Conservation (phyloP, 2,329 filamentous ascomycete species). For the Cladophialophora bantiana region DNA sequence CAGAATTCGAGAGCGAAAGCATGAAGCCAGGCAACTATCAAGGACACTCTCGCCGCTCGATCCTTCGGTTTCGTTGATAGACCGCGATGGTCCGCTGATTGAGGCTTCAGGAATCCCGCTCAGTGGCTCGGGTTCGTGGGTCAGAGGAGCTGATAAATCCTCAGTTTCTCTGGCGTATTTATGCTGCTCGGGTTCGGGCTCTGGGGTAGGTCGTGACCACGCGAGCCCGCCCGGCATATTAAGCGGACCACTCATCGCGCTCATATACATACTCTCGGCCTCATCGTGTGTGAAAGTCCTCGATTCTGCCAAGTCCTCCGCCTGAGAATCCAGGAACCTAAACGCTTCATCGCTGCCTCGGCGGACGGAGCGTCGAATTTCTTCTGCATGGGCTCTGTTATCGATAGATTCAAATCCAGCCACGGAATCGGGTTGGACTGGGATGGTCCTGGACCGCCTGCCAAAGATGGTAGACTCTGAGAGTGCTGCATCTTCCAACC, state of each 20-base stretch:
- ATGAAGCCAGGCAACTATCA: constrained; percentile 29
- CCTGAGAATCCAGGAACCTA: background rate
- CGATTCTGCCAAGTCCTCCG: constrained; percentile 53
- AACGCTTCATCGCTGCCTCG: background rate
- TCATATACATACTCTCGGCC: constrained; percentile 61
- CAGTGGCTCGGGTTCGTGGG: background rate
- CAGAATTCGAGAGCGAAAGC: constrained; percentile 32
- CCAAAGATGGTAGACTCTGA: constrained; percentile 28
- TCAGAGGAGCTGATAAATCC: constrained; percentile 1
- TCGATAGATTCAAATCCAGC: constrained; percentile 22
- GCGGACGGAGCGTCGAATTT: background rate
- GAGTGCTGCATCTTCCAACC: constrained; percentile 25
- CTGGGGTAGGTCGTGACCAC: constrained; percentile 19
- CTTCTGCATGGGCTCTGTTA: constrained; percentile 25
- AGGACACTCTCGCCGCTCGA: constrained; percentile 32
- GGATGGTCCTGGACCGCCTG: constrained; percentile 10
- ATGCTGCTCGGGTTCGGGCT: constrained; percentile 4
- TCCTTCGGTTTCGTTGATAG: constrained; percentile 16
- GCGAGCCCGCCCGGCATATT: constrained; percentile 36
- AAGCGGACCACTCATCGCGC: constrained; percentile 58
- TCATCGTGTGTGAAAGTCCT: constrained; percentile 57
- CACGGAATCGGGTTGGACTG: constrained; percentile 14
- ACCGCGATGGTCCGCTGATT: background rate
- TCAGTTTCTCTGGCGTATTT: constrained; percentile 9
- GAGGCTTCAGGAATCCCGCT: background rate